Percentiles rank a stretch among this genome's conserved stretches.
These are phyloP conservation scores for Parasitella parasitica DNA, from an alignment of 371 early-diverging fungal genomes.

Conservation along the genomic window DNA sequence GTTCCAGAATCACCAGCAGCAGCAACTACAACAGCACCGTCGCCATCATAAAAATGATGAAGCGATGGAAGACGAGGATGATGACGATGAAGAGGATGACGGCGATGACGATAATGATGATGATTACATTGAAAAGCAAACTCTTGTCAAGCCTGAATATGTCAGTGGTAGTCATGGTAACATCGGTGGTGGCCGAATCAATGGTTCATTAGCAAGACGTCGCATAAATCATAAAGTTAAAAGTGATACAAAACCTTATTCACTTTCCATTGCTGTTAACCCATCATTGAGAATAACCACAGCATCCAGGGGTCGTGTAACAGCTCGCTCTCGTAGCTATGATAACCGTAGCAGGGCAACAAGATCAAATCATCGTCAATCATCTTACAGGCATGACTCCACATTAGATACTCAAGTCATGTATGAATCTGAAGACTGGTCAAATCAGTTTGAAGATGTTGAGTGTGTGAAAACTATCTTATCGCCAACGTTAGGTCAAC, in stretches of 20 bases:
- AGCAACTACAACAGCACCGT: no score
- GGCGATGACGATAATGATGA: neutral
- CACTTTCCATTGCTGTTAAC: neutral
- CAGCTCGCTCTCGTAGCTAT: neutral
- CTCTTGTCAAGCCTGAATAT: neutral
- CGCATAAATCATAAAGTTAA: neutral
- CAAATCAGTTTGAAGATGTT: neutral
- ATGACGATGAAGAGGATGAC: no score
- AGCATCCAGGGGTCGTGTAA: neutral
- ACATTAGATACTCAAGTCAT: neutral
- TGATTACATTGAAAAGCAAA: neutral
- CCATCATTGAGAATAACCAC: neutral
- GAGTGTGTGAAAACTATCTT: neutral
- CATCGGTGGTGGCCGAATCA: neutral
- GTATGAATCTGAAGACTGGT: neutral
- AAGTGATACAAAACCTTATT: slow-evolving; percentile 3
- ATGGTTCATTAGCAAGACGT: neutral
- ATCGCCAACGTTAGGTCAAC: neutral
- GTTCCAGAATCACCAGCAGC: neutral
- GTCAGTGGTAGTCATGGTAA: neutral
- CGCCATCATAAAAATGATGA: neutral
- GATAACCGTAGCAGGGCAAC: neutral
- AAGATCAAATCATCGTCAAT: neutral
- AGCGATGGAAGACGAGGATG: neutral
- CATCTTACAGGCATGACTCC: neutral